Evolutionary conservation across 306 rosid species (phyloP), one percentile per base, ranked within the genome.

Genomic region (Fragaria ananassa): DNA sequence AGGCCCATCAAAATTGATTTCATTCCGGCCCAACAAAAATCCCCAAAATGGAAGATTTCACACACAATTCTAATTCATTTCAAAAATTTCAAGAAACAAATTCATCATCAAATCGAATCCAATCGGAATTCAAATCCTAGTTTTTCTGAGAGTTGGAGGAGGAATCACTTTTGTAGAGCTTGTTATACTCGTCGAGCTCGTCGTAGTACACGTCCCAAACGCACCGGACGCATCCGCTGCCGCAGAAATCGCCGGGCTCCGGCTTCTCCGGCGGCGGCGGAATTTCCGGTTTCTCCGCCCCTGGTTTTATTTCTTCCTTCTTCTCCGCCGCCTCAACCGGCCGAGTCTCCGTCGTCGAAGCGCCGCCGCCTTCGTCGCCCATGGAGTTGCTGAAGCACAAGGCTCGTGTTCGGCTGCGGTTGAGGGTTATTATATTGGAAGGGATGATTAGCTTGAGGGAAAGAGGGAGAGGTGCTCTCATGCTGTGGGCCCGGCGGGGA

Each of bases 191-290:
- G 37, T 95, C 98, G 47, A 95, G 91, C 82, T 95, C 97, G 18
- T 95, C 97, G 44, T 95, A 90, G 78, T 92, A 95, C 0, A 88
- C 17, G 37, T 95, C 97, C 97, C 98, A 95, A 18, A 95, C 93
- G 83, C 98, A 92, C 1, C 92, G 87, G n/a, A 92, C 93, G 81
- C 98, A 95, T 4, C 97, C 97, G 79, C 93, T 92, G 35, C 97
- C 97, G 68, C 98, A 95, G 66, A 97, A 95, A 84, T 92, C 98
- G 6, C 89, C 97, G 6, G 91, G 87, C 56, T 87, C 83, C 31
- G 97, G 98, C 84, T 91, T 94, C 86, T 90, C 93, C 79, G 94
- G 84, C 37, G 77, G 79, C 6, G 96, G 95, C 60, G 87, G 93
- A 6, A 72, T 19, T 78, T 81, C 83, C 68, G 11, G 10, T 25